Conservation (phyloP, 352 stramenopile species). For the Pythium chondricola region DNA sequence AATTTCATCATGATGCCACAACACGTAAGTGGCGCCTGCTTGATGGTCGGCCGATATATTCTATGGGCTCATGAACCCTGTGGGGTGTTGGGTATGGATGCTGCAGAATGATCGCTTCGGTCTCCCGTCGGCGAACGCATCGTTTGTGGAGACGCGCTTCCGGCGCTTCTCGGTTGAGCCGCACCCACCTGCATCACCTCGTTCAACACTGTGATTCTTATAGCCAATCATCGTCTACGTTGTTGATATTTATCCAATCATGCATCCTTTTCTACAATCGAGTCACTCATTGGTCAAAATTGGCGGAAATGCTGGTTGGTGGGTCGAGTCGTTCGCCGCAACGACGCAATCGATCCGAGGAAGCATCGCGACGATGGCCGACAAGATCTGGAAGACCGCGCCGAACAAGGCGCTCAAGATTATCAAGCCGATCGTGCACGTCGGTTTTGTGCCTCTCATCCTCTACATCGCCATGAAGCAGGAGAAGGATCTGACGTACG, state of each 20-base stretch:
- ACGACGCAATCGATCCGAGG: neutral
- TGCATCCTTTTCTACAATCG: neutral
- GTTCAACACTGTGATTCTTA: slow-evolving; percentile 3
- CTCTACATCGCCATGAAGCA: slow-evolving; percentile 77
- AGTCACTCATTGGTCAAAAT: slow-evolving; percentile 14
- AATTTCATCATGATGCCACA: slow-evolving; percentile 75
- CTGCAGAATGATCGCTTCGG: slow-evolving; percentile 43
- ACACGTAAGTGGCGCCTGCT: slow-evolving; percentile 24
- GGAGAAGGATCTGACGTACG: slow-evolving; percentile 70
- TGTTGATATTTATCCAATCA: slow-evolving; percentile 17
- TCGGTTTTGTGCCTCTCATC: slow-evolving; percentile 74
- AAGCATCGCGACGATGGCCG: slow-evolving; percentile 16
- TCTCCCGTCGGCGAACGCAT: slow-evolving; percentile 28
- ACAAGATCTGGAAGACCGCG: slow-evolving; percentile 75
- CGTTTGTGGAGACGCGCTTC: slow-evolving; percentile 66
- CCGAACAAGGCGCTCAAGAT: slow-evolving; percentile 73
- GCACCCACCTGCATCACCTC: slow-evolving; percentile 15
- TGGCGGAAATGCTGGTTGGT: slow-evolving; percentile 1
- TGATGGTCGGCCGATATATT: neutral
- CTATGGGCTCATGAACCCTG: too few relatives aligned
- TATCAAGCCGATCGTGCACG: slow-evolving; percentile 82
- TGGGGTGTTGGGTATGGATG: neutral
- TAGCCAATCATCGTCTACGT: slow-evolving; percentile 2
- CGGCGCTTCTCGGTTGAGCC: slow-evolving; percentile 49
- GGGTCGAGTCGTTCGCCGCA: neutral